A percentile compares a stretch with the other conserved stretches of the same genome.
phyloP scores from a whole-genome alignment of 176 grass and related monocot genomes.

The Triticum turgidum region DNA sequence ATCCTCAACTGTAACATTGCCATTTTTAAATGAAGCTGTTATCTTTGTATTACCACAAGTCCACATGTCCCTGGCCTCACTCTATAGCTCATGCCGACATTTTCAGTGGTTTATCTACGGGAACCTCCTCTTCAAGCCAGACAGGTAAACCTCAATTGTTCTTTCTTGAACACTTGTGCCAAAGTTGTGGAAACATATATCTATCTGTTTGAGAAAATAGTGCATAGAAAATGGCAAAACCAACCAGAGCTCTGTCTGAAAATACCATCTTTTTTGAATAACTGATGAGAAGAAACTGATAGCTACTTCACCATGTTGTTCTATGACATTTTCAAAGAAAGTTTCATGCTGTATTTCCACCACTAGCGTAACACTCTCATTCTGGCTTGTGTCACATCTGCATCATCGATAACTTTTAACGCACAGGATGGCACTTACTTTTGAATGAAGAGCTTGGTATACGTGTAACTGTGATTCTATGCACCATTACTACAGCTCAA shows the following conservation, averaged over 20 bases:
- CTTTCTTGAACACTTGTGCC: background rate
- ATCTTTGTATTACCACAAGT: background rate
- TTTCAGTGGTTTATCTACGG: slow-evolving; percentile 88
- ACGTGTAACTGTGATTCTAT: background rate
- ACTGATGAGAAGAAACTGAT: background rate
- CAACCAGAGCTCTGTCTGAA: background rate
- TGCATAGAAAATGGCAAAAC: background rate
- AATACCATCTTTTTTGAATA: background rate
- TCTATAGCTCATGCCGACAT: slow-evolving; percentile 11
- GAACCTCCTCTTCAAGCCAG: slow-evolving; percentile 86
- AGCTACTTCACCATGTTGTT: background rate
- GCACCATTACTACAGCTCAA: background rate
- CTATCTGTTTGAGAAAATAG: background rate
- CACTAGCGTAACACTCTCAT: background rate
- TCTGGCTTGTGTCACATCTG: background rate
- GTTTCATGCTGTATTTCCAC: background rate
- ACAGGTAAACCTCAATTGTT: slow-evolving; percentile 49
- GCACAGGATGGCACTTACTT: background rate
- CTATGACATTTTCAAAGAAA: background rate
- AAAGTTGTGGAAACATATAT: background rate
- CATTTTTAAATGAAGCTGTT: background rate
- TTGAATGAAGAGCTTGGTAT: background rate
- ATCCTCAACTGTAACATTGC: background rate
- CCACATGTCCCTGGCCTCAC: background rate
- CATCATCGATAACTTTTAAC: background rate